These are phyloP conservation scores for Auricularia sp. DNA, from an alignment of 768 basidiomycete species.

Conservation along the genomic window DNA sequence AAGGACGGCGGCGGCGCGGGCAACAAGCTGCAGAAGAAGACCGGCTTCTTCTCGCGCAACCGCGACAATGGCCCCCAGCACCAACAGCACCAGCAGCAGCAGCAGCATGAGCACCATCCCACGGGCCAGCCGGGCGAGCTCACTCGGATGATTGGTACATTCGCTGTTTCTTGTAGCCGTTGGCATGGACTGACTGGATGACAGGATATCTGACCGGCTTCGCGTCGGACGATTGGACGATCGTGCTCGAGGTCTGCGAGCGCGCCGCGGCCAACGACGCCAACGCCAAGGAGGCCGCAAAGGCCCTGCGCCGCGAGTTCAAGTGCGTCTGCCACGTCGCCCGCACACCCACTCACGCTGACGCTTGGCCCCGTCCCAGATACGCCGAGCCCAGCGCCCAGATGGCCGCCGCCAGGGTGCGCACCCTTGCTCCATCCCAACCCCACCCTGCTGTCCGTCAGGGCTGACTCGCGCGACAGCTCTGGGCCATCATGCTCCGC, in stretches of 20 bases:
- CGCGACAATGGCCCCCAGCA: constrained; percentile 11
- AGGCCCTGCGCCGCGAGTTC: constrained; percentile 76
- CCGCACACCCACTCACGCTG: constrained; percentile 11
- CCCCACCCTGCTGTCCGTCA: background rate
- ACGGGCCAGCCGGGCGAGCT: constrained; percentile 11
- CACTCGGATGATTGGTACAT: constrained; percentile 14
- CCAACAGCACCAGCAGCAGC: constrained; percentile 10
- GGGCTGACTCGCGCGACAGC: constrained; percentile 25
- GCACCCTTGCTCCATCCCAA: constrained; percentile 16
- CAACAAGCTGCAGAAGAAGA: constrained; percentile 9
- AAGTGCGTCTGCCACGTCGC: constrained; percentile 40
- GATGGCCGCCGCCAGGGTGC: constrained; percentile 63
- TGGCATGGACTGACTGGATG: background rate
- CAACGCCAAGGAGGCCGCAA: constrained; percentile 76
- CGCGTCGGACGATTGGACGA: constrained; percentile 64
- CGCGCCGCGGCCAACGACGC: constrained; percentile 61
- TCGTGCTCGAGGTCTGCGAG: constrained; percentile 81
- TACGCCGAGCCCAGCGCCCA: constrained; percentile 69
- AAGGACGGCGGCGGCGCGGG: background rate
- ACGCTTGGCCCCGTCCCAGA: constrained; percentile 26
- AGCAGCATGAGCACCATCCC: constrained; percentile 2
- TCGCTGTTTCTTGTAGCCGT: background rate
- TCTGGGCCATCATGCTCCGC: constrained; percentile 87
- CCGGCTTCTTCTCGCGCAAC: constrained; percentile 6
- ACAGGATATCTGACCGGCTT: constrained; percentile 12